Base-by-base conservation (phyloP, 2,329 filamentous ascomycete genomes). In the Rhexocercosporidium sp. region DNA sequence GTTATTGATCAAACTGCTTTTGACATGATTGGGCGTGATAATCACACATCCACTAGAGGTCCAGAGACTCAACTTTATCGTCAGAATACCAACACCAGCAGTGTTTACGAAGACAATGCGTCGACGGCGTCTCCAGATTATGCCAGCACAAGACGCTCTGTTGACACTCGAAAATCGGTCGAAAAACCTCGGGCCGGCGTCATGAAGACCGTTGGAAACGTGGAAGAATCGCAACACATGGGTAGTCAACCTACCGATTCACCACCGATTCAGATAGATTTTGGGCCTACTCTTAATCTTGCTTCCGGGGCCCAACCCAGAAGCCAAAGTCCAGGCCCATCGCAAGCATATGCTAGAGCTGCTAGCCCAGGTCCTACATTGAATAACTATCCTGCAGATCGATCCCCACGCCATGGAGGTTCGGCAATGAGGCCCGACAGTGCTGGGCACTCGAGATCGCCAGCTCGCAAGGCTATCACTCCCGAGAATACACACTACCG, bases 121-220 rank as follows among this genome's bases (percentile, higher is more conserved):
- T 90, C 89, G 8, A 86, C 86, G 5, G 83, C 84, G 14, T 90
- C 90, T 29, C 92, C 92, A 0, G 92, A 95, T 76, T 95, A 95
- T 79, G 91, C 92, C 7, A 96, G 92, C 78, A 90, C 70, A 14
- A 69, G 69, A 51, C 70, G 61, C 44, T 77, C 76, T 47, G 63
- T 74, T 6, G 72, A 74, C 39, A 73, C 82, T 1, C 79, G 82
- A 70, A 78, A 83, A 67, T 85, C 85, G 0, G 79, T 86, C 9
- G 90, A 93, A 65, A 87, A 86, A 66, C 91, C 92, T 18, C 86
- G 95, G 69, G 91, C 92, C 70, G 94, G 94, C 59, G 89, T 94
- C 7, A 82, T 95, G 76, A 94, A 91, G 77, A 93, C 91, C 1
- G 89, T 94, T 12, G 94, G 93, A 9, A 70, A 71, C 39, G 27